Percentiles rank a stretch among this genome's conserved stretches.
phyloP scores from a whole-genome alignment of 495 filamentous ascomycete species.

The Penicillium lividum region DNA sequence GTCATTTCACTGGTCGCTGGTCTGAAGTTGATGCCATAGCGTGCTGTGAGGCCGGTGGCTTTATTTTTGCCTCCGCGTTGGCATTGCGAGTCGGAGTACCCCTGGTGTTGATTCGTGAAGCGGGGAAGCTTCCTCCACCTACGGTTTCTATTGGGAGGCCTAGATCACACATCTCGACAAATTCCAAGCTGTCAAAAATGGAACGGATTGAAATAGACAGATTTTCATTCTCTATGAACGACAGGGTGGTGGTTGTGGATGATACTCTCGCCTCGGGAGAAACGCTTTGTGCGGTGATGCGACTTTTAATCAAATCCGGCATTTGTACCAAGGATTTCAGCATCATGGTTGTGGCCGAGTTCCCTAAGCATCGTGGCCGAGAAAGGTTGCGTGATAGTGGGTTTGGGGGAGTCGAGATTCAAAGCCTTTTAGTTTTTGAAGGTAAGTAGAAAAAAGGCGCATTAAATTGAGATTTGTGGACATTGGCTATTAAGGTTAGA shows the following conservation, averaged over 20 bases:
- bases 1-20: slow-evolving; percentile 54
- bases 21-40: slow-evolving; percentile 45
- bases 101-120: slow-evolving; percentile 57
- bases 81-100: slow-evolving; percentile 46
- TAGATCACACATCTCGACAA: slow-evolving; percentile 59
- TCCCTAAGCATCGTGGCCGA: slow-evolving; percentile 60
- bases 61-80: slow-evolving; percentile 57
- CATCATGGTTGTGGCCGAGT: slow-evolving; percentile 62
- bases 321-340: slow-evolving; percentile 44
- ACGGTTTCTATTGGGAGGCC: slow-evolving; percentile 51
- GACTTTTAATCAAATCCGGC: slow-evolving; percentile 50
- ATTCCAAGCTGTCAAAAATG: slow-evolving; percentile 32
- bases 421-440: slow-evolving; percentile 64
- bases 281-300: slow-evolving; percentile 60
- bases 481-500: too few relatives aligned
- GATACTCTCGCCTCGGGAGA: slow-evolving; percentile 63
- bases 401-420: slow-evolving; percentile 57
- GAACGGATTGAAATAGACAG: slow-evolving; percentile 54
- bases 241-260: slow-evolving; percentile 60
- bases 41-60: slow-evolving; percentile 60
- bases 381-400: slow-evolving; percentile 51
- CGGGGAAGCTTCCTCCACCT: slow-evolving; percentile 61
- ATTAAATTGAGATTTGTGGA: too few relatives aligned
- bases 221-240: slow-evolving; percentile 44
- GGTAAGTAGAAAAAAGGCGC: not conserved